Base-by-base conservation (phyloP, 352 stramenopile species). In the Phytophthora pisi region DNA sequence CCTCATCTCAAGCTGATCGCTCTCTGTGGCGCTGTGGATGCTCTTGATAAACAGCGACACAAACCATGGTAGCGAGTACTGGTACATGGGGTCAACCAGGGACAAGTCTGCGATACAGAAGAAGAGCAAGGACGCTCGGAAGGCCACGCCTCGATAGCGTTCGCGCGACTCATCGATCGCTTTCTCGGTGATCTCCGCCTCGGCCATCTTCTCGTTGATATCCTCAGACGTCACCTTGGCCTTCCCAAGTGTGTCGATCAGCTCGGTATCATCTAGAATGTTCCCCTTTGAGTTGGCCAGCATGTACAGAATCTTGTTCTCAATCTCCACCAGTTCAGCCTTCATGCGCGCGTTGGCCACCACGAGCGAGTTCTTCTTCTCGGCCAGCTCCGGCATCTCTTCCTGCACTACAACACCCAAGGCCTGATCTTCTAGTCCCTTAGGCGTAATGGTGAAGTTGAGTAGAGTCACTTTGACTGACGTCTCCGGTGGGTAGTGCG, bases 21-120 rank as follows among this genome's bases (percentile, higher is more conserved):
- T 92, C 40, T 90, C 84, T 20, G 89, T 88, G 0, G 92, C 92
- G 5, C 68, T 75, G 26, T 84, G 86, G 26, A 98, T 97, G 30
- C 88, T 93, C 57, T 93, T 93, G 46, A 96, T 81, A 60, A 98
- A 98, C 4, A 98, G 70, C 1, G 82, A 82, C 13, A 95, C 87
- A 66, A 98, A 98, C 93, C 92, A 98, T 53, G 96, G 89, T 26
- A 98, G 70, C 20, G 87, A 97, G 64, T 98, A 98, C 78, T 98
- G 92, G 72, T 97, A 98, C 90, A 98, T 97, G 0, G 93, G 92
- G 56, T 98, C 93, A 4, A 98, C 91, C 4, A 95, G 74, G 16
- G 86, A 85, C 40, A 98, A 71, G 61, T 98, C 92, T 8, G 90
- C 79, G 47, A 98, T 97, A 58, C 90, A 97, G 67, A 98, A 98